Percentiles rank a stretch among this genome's conserved stretches.
phyloP scores from a whole-genome alignment of 768 basidiomycete species.

The Boletus reticulatus region DNA sequence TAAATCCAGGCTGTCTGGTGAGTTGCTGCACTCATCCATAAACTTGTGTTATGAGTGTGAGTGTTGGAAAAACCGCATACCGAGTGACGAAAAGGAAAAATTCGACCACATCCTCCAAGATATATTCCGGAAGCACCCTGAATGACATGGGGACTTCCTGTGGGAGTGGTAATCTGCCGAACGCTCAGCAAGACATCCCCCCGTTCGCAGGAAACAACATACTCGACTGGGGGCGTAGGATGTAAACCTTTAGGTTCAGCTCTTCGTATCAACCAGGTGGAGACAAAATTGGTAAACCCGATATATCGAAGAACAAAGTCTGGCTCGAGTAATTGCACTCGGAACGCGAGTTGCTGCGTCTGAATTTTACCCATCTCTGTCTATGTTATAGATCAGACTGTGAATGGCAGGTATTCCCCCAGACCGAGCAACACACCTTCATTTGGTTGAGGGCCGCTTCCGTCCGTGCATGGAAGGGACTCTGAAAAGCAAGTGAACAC shows the following conservation, averaged over 20 bases:
- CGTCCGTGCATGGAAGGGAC: slow-evolving; percentile 70
- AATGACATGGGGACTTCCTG: slow-evolving; percentile 82
- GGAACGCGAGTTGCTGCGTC: slow-evolving; percentile 74
- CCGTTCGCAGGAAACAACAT: slow-evolving; percentile 26
- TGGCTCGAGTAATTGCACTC: slow-evolving; percentile 84
- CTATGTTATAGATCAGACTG: slow-evolving; percentile 35
- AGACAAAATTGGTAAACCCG: slow-evolving; percentile 85
- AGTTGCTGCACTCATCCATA: slow-evolving; percentile 38
- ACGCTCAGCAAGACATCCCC: slow-evolving; percentile 1
- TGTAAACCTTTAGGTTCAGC: slow-evolving; percentile 81
- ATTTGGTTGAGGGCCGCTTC: slow-evolving; percentile 74
- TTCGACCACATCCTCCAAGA: slow-evolving; percentile 91
- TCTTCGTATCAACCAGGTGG: slow-evolving; percentile 90
- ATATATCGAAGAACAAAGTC: slow-evolving; percentile 77
- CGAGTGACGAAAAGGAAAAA: slow-evolving; percentile 82
- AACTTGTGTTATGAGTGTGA: neutral
- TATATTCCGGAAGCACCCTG: slow-evolving; percentile 88
- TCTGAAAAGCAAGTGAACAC: slow-evolving; percentile 37
- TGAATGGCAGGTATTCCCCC: neutral
- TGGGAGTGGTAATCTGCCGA: slow-evolving; percentile 76
- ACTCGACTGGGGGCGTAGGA: slow-evolving; percentile 69
- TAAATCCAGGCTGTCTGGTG: slow-evolving; percentile 79
- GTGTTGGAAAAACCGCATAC: slow-evolving; percentile 40
- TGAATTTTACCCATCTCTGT: slow-evolving; percentile 67
- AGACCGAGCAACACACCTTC: slow-evolving; percentile 46